phyloP scores from a whole-genome alignment of 2,329 filamentous ascomycete species.

The Stemphylium beticola region DNA sequence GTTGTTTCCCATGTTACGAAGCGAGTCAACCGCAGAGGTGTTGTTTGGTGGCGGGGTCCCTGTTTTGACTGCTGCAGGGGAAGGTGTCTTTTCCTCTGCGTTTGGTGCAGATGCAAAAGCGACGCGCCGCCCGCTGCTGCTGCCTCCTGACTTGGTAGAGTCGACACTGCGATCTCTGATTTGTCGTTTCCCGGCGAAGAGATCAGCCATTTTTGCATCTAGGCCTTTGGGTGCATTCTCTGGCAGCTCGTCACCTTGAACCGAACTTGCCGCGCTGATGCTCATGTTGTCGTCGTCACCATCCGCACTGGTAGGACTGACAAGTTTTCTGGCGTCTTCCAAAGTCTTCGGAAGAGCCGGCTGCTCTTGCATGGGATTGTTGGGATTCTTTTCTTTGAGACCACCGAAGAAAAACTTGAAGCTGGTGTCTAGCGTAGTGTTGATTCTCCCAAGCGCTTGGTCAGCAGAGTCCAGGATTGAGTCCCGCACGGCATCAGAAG shows the following conservation, averaged over 20 bases:
- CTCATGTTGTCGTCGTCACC: conserved; percentile 59
- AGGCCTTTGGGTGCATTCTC: conserved; percentile 42
- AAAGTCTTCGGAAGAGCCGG: conserved; percentile 81
- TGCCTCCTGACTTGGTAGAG: conserved; percentile 69
- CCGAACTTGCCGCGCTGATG: conserved; percentile 59
- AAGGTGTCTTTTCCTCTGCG: conserved; percentile 31
- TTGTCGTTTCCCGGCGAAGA: conserved; percentile 71
- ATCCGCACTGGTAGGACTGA: conserved; percentile 66
- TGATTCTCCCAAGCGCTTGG: conserved; percentile 89
- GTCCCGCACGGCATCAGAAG: conserved; percentile 78
- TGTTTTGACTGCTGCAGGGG: conserved; percentile 30
- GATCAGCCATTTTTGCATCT: conserved; percentile 68
- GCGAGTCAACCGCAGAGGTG: conserved; percentile 76
- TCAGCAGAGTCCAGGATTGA: conserved; percentile 80
- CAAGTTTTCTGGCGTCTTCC: conserved; percentile 88
- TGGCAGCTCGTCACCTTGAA: conserved; percentile 52
- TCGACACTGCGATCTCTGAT: conserved; percentile 78
- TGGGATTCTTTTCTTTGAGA: conserved; percentile 70
- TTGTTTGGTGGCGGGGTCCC: conserved; percentile 31
- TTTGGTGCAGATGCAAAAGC: conserved; percentile 50
- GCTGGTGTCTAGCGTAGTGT: conserved; percentile 86
- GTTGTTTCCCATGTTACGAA: conserved; percentile 79
- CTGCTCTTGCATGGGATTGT: conserved; percentile 37
- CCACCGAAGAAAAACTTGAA: conserved; percentile 93
- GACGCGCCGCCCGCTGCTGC: conserved; percentile 65